Conservation (phyloP, 1,284 basidiomycete species). For the Blastosporella zonata region DNA sequence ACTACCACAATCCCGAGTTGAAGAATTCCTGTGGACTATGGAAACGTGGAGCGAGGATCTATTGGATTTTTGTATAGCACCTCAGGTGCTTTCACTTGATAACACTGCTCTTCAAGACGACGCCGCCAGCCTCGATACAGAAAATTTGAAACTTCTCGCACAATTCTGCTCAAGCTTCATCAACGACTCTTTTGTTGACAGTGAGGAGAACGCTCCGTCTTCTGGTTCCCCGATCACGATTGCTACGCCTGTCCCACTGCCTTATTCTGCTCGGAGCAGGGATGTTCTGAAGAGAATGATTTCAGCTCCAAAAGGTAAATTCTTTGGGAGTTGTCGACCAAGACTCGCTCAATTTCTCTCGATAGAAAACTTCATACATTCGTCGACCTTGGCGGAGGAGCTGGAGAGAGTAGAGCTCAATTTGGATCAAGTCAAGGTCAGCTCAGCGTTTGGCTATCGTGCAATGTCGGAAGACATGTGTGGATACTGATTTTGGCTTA, state of each 20-base stretch:
- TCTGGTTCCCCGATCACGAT: constrained; percentile 18
- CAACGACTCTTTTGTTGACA: background rate
- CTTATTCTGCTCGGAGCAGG: constrained; percentile 22
- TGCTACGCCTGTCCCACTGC: constrained; percentile 23
- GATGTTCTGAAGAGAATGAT: constrained; percentile 28
- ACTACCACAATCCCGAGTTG: too few species aligned
- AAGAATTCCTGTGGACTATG: background rate
- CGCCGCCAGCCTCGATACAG: background rate
- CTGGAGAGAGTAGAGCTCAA: constrained; percentile 9
- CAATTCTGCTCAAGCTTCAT: constrained; percentile 4
- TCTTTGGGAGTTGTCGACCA: background rate
- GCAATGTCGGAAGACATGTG: too few species aligned
- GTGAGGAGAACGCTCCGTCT: background rate
- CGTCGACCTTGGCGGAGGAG: constrained; percentile 16
- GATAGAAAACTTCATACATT: constrained; percentile 9
- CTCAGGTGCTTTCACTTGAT: background rate
- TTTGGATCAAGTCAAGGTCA: background rate
- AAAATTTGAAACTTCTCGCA: constrained; percentile 5
- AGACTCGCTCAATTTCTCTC: background rate
- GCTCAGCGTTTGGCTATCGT: too few species aligned
- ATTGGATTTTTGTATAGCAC: background rate
- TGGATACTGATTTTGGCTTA: too few species aligned
- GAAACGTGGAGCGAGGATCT: background rate
- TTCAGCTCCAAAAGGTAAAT: constrained; percentile 21
- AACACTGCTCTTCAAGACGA: background rate